Conservation (phyloP, 2,329 filamentous ascomycete genomes). For the Periglandula ipomoeae region DNA sequence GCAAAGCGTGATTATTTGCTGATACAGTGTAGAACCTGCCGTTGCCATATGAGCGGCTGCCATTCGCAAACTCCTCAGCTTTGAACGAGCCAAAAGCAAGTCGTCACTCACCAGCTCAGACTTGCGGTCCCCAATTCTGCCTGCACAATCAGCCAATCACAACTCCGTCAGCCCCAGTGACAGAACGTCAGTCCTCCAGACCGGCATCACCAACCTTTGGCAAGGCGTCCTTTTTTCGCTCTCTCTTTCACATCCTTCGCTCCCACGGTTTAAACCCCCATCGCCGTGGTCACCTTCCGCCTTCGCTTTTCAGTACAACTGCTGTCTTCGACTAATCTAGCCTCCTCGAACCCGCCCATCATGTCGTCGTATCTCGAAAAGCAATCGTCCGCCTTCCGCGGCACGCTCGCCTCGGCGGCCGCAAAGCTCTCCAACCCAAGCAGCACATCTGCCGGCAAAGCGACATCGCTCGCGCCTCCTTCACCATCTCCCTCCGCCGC, state of each 20-base stretch:
- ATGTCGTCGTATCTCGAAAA: constrained; percentile 58
- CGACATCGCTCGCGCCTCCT: constrained; percentile 40
- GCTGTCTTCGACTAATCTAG: too few species aligned
- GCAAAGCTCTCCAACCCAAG: constrained; percentile 49
- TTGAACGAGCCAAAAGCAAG: too few species aligned
- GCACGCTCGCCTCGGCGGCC: constrained; percentile 53
- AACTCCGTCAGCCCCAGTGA: not conserved
- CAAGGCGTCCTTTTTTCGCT: not conserved
- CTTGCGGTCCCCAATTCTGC: not conserved
- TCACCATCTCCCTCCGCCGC: constrained; percentile 53
- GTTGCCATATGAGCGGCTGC: too few species aligned
- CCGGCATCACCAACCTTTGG: not conserved
- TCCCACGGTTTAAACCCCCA: not conserved
- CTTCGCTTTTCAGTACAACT: too few species aligned
- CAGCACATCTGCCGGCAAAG: constrained; percentile 31
- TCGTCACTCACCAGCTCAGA: too few species aligned
- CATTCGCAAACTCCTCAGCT: too few species aligned
- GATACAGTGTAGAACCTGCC: too few species aligned
- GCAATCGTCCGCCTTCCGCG: constrained; percentile 54
- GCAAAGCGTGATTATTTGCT: too few species aligned
- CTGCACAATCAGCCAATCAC: not conserved
- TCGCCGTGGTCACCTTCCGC: too few species aligned
- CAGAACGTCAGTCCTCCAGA: not conserved
- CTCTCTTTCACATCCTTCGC: not conserved
- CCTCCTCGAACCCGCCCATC: constrained; percentile 16